phyloP scores from a whole-genome alignment of 768 basidiomycete species.

The Rubroboletus satanas region DNA sequence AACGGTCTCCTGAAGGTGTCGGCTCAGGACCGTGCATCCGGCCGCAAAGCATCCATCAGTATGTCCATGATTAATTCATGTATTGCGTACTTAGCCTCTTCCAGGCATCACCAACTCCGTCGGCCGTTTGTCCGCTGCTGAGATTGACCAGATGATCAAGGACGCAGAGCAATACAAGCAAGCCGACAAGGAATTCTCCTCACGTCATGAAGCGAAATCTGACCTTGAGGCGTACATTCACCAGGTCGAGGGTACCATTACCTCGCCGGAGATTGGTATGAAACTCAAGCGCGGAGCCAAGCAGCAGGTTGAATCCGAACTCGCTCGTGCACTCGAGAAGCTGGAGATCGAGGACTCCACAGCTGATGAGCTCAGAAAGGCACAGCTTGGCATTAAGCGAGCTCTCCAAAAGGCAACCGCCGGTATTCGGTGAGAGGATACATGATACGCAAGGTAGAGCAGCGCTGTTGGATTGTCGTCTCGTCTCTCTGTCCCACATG shows the following conservation, averaged over 20 bases:
- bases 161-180: slow-evolving; percentile 95
- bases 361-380: slow-evolving; percentile 93
- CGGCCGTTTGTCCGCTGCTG: slow-evolving; percentile 92
- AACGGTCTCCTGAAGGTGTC: slow-evolving; percentile 99
- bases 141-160: slow-evolving; percentile 99
- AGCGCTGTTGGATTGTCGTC: slow-evolving; percentile 10
- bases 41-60: slow-evolving; percentile 98
- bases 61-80: slow-evolving; percentile 30
- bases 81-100: slow-evolving; percentile 6
- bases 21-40: slow-evolving; percentile 96
- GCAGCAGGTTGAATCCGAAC: slow-evolving; percentile 92
- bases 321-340: slow-evolving; percentile 97
- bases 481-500: slow-evolving; percentile 13
- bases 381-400: slow-evolving; percentile 92
- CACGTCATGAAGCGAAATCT: slow-evolving; percentile 96
- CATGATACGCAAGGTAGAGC: slow-evolving; percentile 16
- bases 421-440: slow-evolving; percentile 63
- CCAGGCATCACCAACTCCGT: slow-evolving; percentile 97
- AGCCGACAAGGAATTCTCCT: slow-evolving; percentile 96
- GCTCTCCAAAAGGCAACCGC: slow-evolving; percentile 97
- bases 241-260: slow-evolving; percentile 94
- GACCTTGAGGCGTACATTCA: slow-evolving; percentile 98
- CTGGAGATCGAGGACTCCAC: slow-evolving; percentile 95
- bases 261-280: slow-evolving; percentile 94
- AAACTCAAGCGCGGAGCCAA: slow-evolving; percentile 98